phyloP scores from a whole-genome alignment of 768 basidiomycete species.

The Baorangia bicolor region DNA sequence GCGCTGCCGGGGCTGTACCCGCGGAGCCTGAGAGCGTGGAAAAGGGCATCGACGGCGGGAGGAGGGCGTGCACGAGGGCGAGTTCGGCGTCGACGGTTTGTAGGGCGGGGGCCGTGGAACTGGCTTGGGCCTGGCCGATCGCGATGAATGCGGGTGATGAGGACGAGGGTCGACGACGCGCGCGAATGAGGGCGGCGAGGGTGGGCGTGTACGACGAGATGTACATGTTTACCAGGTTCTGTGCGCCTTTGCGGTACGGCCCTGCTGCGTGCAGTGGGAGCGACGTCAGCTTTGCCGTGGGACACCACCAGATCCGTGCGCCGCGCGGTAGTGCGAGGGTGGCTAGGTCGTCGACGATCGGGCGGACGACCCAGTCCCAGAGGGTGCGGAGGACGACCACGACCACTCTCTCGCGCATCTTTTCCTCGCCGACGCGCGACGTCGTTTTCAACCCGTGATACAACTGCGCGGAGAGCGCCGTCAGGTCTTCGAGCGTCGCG shows the following conservation, averaged over 20 bases:
- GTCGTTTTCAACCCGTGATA: slow-evolving; percentile 6
- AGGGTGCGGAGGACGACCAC: slow-evolving; percentile 17
- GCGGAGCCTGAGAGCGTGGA: slow-evolving; percentile 9
- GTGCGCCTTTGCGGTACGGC: slow-evolving; percentile 17
- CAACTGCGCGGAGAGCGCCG: slow-evolving; percentile 5
- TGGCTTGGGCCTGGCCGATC: slow-evolving; percentile 21
- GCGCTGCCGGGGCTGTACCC: slow-evolving; percentile 14
- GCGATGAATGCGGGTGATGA: slow-evolving; percentile 9
- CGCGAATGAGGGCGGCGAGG: slow-evolving; percentile 27
- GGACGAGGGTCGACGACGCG: slow-evolving; percentile 6
- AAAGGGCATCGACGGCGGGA: slow-evolving; percentile 16
- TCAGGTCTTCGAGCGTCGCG: slow-evolving; percentile 11
- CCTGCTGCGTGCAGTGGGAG: slow-evolving; percentile 36
- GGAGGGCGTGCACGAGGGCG: slow-evolving; percentile 17
- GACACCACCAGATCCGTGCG: slow-evolving; percentile 35
- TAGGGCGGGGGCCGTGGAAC: slow-evolving; percentile 6
- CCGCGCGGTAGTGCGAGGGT: slow-evolving; percentile 15
- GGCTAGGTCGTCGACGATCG: slow-evolving; percentile 16
- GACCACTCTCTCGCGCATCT: slow-evolving; percentile 17
- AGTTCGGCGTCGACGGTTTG: slow-evolving; percentile 19
- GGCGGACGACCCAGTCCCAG: slow-evolving; percentile 27
- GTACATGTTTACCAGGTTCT: slow-evolving; percentile 17
- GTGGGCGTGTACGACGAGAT: slow-evolving; percentile 38
- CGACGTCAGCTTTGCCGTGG: slow-evolving; percentile 30
- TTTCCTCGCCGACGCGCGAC: slow-evolving; percentile 20